Evolutionary conservation across 2,329 filamentous ascomycete genomes (phyloP), one percentile per base, ranked within the genome.

Genomic region (Fusarium sp.): DNA sequence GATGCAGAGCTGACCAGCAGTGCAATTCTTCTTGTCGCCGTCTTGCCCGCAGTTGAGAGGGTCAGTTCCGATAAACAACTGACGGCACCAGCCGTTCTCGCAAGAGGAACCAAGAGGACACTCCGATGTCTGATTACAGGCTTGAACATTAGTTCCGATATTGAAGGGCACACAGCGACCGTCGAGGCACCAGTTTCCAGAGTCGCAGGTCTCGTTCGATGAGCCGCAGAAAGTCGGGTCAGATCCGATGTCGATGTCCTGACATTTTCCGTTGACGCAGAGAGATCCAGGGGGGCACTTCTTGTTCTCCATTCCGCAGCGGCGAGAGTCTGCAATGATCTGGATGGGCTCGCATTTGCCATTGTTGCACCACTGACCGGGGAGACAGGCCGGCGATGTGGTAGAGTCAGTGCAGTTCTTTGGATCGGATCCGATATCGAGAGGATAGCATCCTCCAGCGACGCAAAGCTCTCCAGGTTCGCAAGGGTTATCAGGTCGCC

Each of bases 141-240:
- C 31, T 39, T 72, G 65, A 3, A 60, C 52, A 2, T 68, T 73
- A n/a, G 70, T 72, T 10, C 70, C 70, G 0, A 73, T 27, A 5
- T 50, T 30, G 8, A 73, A 71, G 0, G 70, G 70, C 2, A 65
- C 53, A 2, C 70, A 73, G 10, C 16, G 51, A 2, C 65, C 70
- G 7, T 73, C 71, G 8, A 73, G 68, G 5, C 70, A 73, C 70
- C 70, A 73, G 28, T 59, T 73, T 3, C 70, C 70, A 2, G 70
- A 48, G 2, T 23, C 53, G 56, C 70, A 73, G 13, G 60, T 41
- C 34, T 47, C 53, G 6, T 66, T 59, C 18, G 40, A 59, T 11
- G 30, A 2, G 1, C 70, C 70, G 18, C 70, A 73, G 15, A 57
- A 60, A 5, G 16, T 48, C 1, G 70, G 48, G 18, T 73, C 68